A percentile compares a stretch with the other conserved stretches of the same genome.
Evolutionary conservation across 2,329 filamentous ascomycete species (phyloP).

Genomic region (Drechslerella dactyloides): DNA sequence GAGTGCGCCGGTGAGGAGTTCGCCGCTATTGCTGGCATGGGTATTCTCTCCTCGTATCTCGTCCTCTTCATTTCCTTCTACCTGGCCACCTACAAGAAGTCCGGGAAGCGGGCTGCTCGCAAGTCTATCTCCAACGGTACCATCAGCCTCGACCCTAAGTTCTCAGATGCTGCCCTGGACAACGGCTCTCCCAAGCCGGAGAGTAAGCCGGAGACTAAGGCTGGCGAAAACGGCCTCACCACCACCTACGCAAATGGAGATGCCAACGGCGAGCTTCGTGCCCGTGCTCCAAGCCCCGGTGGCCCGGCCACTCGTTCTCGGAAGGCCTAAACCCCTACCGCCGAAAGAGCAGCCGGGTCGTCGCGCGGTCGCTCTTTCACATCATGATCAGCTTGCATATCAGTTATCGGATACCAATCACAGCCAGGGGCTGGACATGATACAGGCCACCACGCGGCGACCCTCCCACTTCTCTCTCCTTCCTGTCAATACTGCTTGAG

Average conservation of each 20-base stretch:
- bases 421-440: conserved; percentile 12
- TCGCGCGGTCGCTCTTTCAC: neutral
- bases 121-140: conserved; percentile 72
- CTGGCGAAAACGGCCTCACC: conserved; percentile 61
- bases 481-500: conserved; percentile 46
- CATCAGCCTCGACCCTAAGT: conserved; percentile 80
- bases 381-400: neutral
- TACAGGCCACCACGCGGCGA: conserved; percentile 1
- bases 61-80: conserved; percentile 99
- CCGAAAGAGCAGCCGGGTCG: neutral
- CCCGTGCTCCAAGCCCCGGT: conserved; percentile 59
- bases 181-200: conserved; percentile 57
- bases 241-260: conserved; percentile 59
- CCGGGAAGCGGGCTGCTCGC: conserved; percentile 78
- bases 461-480: conserved; percentile 9
- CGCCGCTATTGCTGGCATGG: conserved; percentile 89
- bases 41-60: conserved; percentile 90
- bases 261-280: conserved; percentile 57
- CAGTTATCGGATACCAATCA: conserved; percentile 1
- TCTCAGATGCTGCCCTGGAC: conserved; percentile 68
- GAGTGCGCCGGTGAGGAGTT: conserved; percentile 95
- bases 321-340: conserved; percentile 66
- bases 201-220: conserved; percentile 60
- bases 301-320: conserved; percentile 71
- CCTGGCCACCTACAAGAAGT: conserved; percentile 92